Evolutionary conservation across 2,329 filamentous ascomycete species (phyloP).

Genomic region (Daldinia sp.): DNA sequence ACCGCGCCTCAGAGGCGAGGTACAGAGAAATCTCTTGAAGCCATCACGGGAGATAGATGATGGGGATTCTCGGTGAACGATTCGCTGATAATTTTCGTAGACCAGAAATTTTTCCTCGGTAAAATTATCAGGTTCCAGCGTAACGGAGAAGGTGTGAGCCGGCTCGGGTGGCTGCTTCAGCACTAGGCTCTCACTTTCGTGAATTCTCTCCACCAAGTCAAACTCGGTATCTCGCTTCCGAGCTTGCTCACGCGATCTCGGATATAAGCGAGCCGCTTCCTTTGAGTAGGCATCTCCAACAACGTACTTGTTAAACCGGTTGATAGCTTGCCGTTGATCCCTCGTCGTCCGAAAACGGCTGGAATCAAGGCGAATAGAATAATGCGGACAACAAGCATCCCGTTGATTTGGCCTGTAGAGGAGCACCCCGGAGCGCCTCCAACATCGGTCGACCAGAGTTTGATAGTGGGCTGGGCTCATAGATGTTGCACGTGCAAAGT

Average conservation of each 20-base stretch:
- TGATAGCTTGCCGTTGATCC: conserved; percentile 78
- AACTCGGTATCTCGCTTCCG: conserved; percentile 73
- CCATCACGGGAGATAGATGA: conserved; percentile 65
- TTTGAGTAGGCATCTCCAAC: conserved; percentile 73
- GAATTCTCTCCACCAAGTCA: conserved; percentile 70
- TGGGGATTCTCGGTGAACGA: conserved; percentile 74
- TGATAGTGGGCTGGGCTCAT: conserved; percentile 76
- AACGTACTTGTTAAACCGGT: conserved; percentile 77
- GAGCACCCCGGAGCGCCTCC: conserved; percentile 76
- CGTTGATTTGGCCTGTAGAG: conserved; percentile 82
- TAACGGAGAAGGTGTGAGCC: conserved; percentile 72
- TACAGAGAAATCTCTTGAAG: conserved; percentile 78
- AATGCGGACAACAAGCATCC: conserved; percentile 90
- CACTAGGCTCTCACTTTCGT: conserved; percentile 69
- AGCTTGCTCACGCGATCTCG: conserved; percentile 71
- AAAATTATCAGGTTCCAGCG: conserved; percentile 73
- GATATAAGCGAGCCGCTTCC: conserved; percentile 69
- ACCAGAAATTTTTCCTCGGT: conserved; percentile 79
- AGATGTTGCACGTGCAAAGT: conserved; percentile 70
- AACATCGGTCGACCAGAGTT: conserved; percentile 74
- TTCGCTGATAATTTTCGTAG: conserved; percentile 77
- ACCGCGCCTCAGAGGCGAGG: conserved; percentile 67
- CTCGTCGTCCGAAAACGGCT: conserved; percentile 69
- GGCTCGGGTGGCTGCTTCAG: conserved; percentile 68
- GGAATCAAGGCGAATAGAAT: conserved; percentile 78